These are phyloP conservation scores for Austroboletus olivaceoglutinosus DNA, from an alignment of 1,284 basidiomycete genomes.

Conservation along the genomic window DNA sequence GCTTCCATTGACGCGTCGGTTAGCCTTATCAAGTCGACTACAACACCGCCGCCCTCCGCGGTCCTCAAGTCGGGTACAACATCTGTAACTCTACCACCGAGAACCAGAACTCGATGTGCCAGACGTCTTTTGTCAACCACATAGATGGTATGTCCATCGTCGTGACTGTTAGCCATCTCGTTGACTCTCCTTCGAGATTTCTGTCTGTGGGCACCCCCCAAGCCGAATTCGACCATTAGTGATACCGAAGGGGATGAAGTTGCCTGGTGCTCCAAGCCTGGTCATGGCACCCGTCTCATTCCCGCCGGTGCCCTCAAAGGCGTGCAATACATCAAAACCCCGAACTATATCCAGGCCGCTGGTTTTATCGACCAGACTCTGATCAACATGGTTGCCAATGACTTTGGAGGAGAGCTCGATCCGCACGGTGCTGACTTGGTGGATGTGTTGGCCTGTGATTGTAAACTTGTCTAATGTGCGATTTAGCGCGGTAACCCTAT, in stretches of 20 bases:
- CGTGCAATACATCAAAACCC: conserved; percentile 56
- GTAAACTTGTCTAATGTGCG: not conserved
- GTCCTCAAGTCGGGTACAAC: conserved; percentile 64
- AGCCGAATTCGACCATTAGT: conserved; percentile 40
- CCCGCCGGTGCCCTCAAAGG: conserved; percentile 49
- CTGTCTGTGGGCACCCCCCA: conserved; percentile 40
- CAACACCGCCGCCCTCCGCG: conserved; percentile 48
- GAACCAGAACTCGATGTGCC: conserved; percentile 58
- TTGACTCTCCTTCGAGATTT: conserved; percentile 32
- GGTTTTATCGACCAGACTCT: conserved; percentile 62
- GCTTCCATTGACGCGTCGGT: not conserved
- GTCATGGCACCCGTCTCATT: conserved; percentile 57
- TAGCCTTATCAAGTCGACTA: conserved; percentile 60
- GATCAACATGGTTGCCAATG: conserved; percentile 51
- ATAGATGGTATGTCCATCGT: conserved; percentile 42
- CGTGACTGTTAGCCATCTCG: not conserved
- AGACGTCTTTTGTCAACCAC: conserved; percentile 57
- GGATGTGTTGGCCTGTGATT: conserved; percentile 1
- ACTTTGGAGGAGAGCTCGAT: conserved; percentile 72
- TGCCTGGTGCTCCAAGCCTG: conserved; percentile 60
- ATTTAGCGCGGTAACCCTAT: conserved; percentile 60
- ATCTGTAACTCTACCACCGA: conserved; percentile 69
- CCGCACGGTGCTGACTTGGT: conserved; percentile 61
- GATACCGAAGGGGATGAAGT: conserved; percentile 59
- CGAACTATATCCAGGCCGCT: conserved; percentile 60